Conservation (phyloP, 768 basidiomycete species). For the Hygrophoropsis aurantiaca region DNA sequence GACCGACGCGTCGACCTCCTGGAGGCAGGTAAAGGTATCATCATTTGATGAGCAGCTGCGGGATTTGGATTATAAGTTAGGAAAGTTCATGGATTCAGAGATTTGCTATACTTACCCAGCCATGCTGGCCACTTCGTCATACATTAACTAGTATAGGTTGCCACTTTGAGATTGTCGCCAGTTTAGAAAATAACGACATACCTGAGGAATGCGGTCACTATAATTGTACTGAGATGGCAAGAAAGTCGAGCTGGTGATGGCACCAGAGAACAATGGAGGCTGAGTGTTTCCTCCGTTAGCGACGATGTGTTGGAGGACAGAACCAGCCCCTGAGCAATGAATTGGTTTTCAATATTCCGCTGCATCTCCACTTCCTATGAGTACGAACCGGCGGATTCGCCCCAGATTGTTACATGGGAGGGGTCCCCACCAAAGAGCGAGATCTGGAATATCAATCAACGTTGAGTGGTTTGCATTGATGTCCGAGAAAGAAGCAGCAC, state of each 20-base stretch:
- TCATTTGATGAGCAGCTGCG: slow-evolving; percentile 19
- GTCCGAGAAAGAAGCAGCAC: slow-evolving; percentile 11
- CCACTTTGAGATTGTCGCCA: background rate
- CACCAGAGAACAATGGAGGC: slow-evolving; percentile 32
- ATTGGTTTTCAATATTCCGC: background rate
- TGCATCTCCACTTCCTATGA: background rate
- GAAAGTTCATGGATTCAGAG: background rate
- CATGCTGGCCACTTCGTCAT: slow-evolving; percentile 6
- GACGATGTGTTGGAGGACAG: slow-evolving; percentile 33
- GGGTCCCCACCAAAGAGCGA: slow-evolving; percentile 33
- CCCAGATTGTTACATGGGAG: slow-evolving; percentile 34
- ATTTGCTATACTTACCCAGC: slow-evolving; percentile 11
- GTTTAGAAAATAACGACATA: background rate
- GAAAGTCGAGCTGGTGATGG: slow-evolving; percentile 32
- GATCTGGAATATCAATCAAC: slow-evolving; percentile 20
- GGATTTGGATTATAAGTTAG: background rate
- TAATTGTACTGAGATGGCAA: slow-evolving; percentile 34
- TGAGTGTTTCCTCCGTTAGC: slow-evolving; percentile 32
- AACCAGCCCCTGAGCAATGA: slow-evolving; percentile 27
- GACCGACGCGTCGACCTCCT: slow-evolving; percentile 13
- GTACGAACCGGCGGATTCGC: slow-evolving; percentile 29
- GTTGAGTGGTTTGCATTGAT: background rate
- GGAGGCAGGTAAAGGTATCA: slow-evolving; percentile 25
- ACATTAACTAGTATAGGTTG: slow-evolving; percentile 16
- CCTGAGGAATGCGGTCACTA: slow-evolving; percentile 29